Evolutionary conservation across 2,329 filamentous ascomycete species (phyloP), one percentile per base, ranked within the genome.

Genomic region (Fusarium sp.): DNA sequence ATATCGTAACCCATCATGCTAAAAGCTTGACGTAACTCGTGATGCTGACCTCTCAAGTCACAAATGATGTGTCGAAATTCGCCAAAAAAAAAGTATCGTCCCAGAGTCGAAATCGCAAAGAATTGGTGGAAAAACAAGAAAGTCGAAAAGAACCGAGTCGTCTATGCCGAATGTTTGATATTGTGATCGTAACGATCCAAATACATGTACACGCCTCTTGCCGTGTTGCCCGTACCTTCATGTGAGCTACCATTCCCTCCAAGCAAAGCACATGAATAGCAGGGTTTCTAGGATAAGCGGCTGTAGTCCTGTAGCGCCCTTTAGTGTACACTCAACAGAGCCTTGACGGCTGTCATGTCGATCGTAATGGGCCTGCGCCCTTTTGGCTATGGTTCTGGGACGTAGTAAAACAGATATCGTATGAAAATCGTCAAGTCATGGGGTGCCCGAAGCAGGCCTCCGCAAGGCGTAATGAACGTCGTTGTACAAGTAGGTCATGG

Each of bases 341-440:
- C 58, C 62, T 52, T 49, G 36, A 39, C n/a, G 57, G 69, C 64
- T 74, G 72, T 72, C 69, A 75, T 78, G 77, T 66, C 66, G 68
- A 65, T 75, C 60, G 69, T 52, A 59, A 52, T 66, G 64, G 66
- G 65, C 72, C 68, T 58, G 66, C 58, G 61, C 66, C 74, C 73
- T 51, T 69, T 63, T 69, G 66, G 61, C 68, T 64, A 59, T 71
- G 69, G 57, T 71, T 72, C 66, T 68, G 64, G 57, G 71, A 63
- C 69, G 63, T 76, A 74, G 70, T 75, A 72, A 76, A 76, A 79
- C 77, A 79, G 72, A 75, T 68, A 73, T 73, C 74, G 69, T 78
- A 78, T 71, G 75, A 78, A 77, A 80, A 75, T 82, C 80, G 76
- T 82, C 75, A 81, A 76, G 70, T 82, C 79, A 76, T 82, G 76